Evolutionary conservation across 2,329 filamentous ascomycete genomes (phyloP).

Genomic region (Botrytis galanthina): DNA sequence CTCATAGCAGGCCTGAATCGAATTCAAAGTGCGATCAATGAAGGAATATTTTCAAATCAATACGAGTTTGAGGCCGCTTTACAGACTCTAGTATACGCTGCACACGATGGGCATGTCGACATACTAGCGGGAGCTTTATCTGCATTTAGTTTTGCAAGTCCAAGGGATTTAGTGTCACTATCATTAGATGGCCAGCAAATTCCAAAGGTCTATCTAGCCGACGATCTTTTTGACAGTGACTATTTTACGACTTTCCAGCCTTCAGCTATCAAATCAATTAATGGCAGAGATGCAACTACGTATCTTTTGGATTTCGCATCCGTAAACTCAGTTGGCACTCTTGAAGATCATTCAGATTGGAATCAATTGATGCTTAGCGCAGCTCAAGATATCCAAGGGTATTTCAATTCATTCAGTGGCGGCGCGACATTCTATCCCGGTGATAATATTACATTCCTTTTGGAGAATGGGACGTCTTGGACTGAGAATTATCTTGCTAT

Average conservation of each 20-base stretch:
- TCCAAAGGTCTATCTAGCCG: constrained; percentile 39
- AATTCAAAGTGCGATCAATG: constrained; percentile 44
- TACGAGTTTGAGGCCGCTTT: constrained; percentile 57
- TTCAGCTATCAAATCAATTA: constrained; percentile 52
- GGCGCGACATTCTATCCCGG: constrained; percentile 42
- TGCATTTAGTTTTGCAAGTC: constrained; percentile 50
- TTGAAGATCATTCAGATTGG: constrained; percentile 42
- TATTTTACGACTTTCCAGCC: constrained; percentile 26
- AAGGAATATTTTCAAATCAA: constrained; percentile 48
- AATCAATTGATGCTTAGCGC: constrained; percentile 36
- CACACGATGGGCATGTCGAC: constrained; percentile 63
- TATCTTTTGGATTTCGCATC: constrained; percentile 47
- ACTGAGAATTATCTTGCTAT: constrained; percentile 38
- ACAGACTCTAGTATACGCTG: constrained; percentile 46
- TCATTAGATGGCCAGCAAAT: constrained; percentile 52
- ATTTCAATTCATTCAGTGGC: constrained; percentile 39
- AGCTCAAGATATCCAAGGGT: constrained; percentile 36
- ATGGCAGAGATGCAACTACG: constrained; percentile 49
- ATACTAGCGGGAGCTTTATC: constrained; percentile 50
- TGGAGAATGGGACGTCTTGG: constrained; percentile 42
- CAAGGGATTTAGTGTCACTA: constrained; percentile 54
- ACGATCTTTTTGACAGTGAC: constrained; percentile 39
- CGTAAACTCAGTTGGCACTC: constrained; percentile 35
- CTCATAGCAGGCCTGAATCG: constrained; percentile 45
- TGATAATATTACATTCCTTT: constrained; percentile 38